Percentiles rank a stretch among this genome's conserved stretches.
These are phyloP conservation scores for Zalaria sp. DNA, from an alignment of 2,329 filamentous ascomycete species.

Conservation along the genomic window DNA sequence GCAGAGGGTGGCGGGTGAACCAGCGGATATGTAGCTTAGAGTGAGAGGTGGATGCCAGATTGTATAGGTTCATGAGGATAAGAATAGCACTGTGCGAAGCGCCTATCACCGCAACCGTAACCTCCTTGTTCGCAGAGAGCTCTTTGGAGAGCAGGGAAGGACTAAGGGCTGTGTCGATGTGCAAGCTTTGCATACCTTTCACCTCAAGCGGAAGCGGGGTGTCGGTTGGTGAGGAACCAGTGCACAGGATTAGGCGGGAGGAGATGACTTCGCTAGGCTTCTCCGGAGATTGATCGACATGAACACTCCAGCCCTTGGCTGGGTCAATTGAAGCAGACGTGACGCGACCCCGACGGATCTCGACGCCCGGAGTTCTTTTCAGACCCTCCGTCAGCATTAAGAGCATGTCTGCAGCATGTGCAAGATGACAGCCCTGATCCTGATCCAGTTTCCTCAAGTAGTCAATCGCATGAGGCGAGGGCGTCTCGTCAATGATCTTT, in stretches of 20 bases:
- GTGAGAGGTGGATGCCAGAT: slow-evolving; percentile 37
- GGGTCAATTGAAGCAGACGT: slow-evolving; percentile 24
- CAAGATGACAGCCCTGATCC: slow-evolving; percentile 42
- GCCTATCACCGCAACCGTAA: slow-evolving; percentile 43
- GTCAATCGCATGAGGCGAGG: slow-evolving; percentile 40
- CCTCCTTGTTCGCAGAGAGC: slow-evolving; percentile 22
- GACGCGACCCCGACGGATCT: slow-evolving; percentile 24
- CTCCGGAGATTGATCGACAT: slow-evolving; percentile 12
- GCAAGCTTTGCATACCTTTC: slow-evolving; percentile 27
- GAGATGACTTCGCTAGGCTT: slow-evolving; percentile 16
- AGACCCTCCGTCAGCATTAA: slow-evolving; percentile 34
- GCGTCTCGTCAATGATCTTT: slow-evolving; percentile 32
- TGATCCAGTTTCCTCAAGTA: slow-evolving; percentile 39
- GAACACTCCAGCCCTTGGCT: slow-evolving; percentile 24
- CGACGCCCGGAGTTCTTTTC: slow-evolving; percentile 23
- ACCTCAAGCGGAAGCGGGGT: slow-evolving; percentile 28
- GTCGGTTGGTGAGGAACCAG: slow-evolving; percentile 38
- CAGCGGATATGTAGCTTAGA: slow-evolving; percentile 43
- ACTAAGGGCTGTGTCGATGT: slow-evolving; percentile 42
- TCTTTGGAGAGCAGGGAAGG: slow-evolving; percentile 32
- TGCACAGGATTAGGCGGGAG: slow-evolving; percentile 42
- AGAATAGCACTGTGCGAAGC: slow-evolving; percentile 51
- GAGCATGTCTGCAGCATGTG: slow-evolving; percentile 43
- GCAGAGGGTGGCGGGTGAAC: slow-evolving; percentile 46
- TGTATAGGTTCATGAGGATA: slow-evolving; percentile 46